Base-by-base conservation (phyloP, 441 rosid species). In the Gossypium schwendimanii region DNA sequence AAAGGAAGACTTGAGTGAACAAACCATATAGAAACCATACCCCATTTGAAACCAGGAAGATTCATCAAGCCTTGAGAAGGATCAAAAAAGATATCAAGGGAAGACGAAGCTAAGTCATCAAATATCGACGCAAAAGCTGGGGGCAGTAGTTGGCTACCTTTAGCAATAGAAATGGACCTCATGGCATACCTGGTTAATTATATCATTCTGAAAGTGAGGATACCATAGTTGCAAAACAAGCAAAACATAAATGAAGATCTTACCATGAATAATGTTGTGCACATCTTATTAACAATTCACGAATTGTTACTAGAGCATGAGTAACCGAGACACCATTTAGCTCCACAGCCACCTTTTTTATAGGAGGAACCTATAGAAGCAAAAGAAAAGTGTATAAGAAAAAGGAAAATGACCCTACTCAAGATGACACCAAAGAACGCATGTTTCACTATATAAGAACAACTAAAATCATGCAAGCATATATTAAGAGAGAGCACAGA, bases 181-280 rank as follows among this genome's bases (percentile, higher is more conserved):
- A 91, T 86, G 69, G 90, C 84, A 81, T 92, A 89, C 99, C 99
- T 92, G 85, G 73, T 78, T 3, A 54, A 71, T 74, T 41, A 72
- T 50, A 74, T 69, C 28, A 45, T 50, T 14, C 62, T 50, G 55
- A 76, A 55, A 61, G 72, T 75, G 62, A 71, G 53, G 49, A 14
- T 24, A 55, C 74, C 59, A 9, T 55, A 69, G 17, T 49, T 47
- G 31, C 41, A 59, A 64, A 53, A 65, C 57, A 73, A 65, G 41
- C 6, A 58, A 71, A 69, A 47, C 50, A 50, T 23, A 71, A 33
- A 39, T 67, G 66, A 71, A 66, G 23, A 67, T 26, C 76, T 78
- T 85, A 92, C 99, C 98, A 95, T 82, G 97, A 88, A 86, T 92
- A 94, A 81, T 92, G 99, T 73, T 88, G 91, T 69, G 93, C 90